phyloP scores from a whole-genome alignment of 2,329 filamentous ascomycete species.

The Nigrograna mackinnonii region DNA sequence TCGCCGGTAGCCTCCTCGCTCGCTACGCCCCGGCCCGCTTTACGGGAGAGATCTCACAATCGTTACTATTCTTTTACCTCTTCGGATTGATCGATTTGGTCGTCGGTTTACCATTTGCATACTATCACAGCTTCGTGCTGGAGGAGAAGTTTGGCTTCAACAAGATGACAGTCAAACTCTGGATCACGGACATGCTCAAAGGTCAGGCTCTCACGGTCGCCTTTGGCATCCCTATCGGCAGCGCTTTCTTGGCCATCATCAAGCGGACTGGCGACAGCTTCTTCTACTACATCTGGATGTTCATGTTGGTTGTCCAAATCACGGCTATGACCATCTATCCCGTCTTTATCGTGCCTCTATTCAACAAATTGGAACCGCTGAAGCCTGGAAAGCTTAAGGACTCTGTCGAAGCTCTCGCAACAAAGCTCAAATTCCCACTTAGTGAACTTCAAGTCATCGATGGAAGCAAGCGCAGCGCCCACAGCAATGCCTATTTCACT shows the following conservation, averaged over 20 bases:
- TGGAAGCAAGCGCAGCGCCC: constrained; percentile 83
- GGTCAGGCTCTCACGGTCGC: constrained; percentile 79
- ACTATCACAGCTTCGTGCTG: constrained; percentile 94
- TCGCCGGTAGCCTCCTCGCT: constrained; percentile 75
- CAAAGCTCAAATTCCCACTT: constrained; percentile 86
- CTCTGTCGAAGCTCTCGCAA: constrained; percentile 81
- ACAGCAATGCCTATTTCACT: constrained; percentile 95
- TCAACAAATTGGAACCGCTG: constrained; percentile 97
- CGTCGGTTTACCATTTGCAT: constrained; percentile 76
- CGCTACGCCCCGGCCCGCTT: constrained; percentile 77
- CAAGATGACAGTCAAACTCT: constrained; percentile 90
- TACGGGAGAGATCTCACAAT: constrained; percentile 90
- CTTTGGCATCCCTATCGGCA: constrained; percentile 84
- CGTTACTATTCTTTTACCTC: constrained; percentile 85
- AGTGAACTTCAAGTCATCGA: constrained; percentile 94
- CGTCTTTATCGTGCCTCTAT: constrained; percentile 88
- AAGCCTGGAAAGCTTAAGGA: constrained; percentile 86
- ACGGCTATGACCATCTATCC: constrained; percentile 97
- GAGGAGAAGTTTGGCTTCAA: constrained; percentile 99
- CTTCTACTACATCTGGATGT: constrained; percentile 98
- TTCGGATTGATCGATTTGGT: constrained; percentile 83
- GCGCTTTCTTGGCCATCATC: constrained; percentile 90
- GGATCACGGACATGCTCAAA: constrained; percentile 90
- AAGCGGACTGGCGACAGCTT: constrained; percentile 92
- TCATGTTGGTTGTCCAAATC: constrained; percentile 85